Percentiles rank a stretch among this genome's conserved stretches.
phyloP scores from a whole-genome alignment of 2,329 filamentous ascomycete genomes.

The Epichloe hybrida region DNA sequence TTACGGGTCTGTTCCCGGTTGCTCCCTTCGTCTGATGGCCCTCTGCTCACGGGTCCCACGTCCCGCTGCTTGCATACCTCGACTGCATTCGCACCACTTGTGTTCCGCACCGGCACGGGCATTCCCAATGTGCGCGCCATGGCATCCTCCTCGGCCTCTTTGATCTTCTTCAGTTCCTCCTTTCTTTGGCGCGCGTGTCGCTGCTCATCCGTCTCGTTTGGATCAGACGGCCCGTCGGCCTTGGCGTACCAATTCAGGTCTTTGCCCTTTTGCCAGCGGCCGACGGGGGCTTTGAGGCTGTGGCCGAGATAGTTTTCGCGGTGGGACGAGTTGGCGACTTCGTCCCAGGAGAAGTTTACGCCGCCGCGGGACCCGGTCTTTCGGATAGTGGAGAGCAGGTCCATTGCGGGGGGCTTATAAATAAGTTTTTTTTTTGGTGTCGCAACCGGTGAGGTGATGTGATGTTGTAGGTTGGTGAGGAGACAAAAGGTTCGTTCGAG shows the following conservation, averaged over 20 bases:
- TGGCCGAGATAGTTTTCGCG: slow-evolving; percentile 87
- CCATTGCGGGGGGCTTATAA: slow-evolving; percentile 60
- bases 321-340: slow-evolving; percentile 74
- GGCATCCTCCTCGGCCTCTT: slow-evolving; percentile 87
- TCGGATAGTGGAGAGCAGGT: slow-evolving; percentile 81
- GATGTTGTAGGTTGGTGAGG: no score
- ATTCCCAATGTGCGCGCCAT: slow-evolving; percentile 72
- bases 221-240: slow-evolving; percentile 27
- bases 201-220: slow-evolving; percentile 45
- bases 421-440: no score
- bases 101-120: slow-evolving; percentile 49
- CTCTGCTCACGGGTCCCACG: slow-evolving; percentile 15
- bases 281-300: slow-evolving; percentile 81
- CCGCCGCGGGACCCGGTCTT: slow-evolving; percentile 87
- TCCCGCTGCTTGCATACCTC: slow-evolving; percentile 36
- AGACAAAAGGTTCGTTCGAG: background rate
- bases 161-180: slow-evolving; percentile 69
- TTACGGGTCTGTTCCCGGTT: slow-evolving; percentile 13
- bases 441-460: no score
- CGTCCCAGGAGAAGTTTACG: slow-evolving; percentile 92
- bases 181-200: slow-evolving; percentile 47
- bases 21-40: slow-evolving; percentile 13
- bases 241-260: slow-evolving; percentile 54
- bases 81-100: slow-evolving; percentile 53
- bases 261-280: slow-evolving; percentile 76